phyloP scores from a whole-genome alignment of 2,329 filamentous ascomycete species.

The Diaporthe helianthi region DNA sequence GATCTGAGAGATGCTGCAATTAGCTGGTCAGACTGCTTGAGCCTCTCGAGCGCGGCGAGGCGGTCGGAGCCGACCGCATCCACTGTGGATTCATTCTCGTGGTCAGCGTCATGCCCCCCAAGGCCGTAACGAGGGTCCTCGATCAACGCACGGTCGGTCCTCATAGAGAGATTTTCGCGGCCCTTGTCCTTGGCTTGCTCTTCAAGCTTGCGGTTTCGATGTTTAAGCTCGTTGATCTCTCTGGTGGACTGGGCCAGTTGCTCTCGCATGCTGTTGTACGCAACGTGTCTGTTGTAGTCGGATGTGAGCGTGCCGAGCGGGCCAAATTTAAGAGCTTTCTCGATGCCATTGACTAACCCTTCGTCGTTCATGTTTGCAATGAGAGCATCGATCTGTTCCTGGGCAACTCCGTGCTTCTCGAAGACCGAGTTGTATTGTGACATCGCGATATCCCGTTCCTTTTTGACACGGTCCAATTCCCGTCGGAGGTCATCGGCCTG shows the following conservation, averaged over 20 bases:
- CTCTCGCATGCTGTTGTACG: conserved; percentile 59
- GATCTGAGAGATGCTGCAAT: conserved; percentile 64
- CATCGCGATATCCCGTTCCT: conserved; percentile 54
- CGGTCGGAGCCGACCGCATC: conserved; percentile 62
- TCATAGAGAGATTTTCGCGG: conserved; percentile 60
- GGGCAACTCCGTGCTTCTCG: conserved; percentile 63
- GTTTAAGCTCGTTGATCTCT: conserved; percentile 56
- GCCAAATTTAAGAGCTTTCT: conserved; percentile 44
- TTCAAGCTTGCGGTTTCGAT: conserved; percentile 53
- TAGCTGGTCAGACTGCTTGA: conserved; percentile 66
- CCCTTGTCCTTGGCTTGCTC: conserved; percentile 59
- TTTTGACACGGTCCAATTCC: conserved; percentile 31
- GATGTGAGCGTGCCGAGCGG: conserved; percentile 51
- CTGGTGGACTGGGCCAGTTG: conserved; percentile 52
- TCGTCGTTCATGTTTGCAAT: conserved; percentile 58
- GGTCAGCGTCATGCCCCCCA: conserved; percentile 20
- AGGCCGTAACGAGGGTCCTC: conserved; percentile 23
- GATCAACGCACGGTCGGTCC: conserved; percentile 57
- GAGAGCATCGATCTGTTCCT: conserved; percentile 64
- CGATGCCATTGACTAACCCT: conserved; percentile 58
- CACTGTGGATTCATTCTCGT: conserved; percentile 48
- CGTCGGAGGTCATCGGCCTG: conserved; percentile 30
- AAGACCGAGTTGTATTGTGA: conserved; percentile 62
- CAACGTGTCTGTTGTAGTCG: conserved; percentile 58
- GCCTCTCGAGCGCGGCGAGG: conserved; percentile 60